phyloP scores from a whole-genome alignment of 371 early-diverging fungal genomes.

The Mucor lusitanicus region DNA sequence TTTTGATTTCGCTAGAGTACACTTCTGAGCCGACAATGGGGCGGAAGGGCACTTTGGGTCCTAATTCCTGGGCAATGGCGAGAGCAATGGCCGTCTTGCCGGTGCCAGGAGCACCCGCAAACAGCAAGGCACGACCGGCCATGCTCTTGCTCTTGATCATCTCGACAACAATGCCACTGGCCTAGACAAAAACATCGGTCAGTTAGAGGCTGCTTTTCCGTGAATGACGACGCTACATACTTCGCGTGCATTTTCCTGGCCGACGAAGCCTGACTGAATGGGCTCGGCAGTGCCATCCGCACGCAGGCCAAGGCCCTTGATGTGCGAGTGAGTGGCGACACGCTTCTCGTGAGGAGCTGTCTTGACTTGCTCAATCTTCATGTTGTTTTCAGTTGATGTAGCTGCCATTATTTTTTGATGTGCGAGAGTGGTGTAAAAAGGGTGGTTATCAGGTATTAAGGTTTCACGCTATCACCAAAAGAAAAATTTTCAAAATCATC shows the following conservation, averaged over 20 bases:
- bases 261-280: slow-evolving; percentile 92
- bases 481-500: slow-evolving; percentile 9
- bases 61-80: slow-evolving; percentile 95
- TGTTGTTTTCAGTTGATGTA: slow-evolving; percentile 30
- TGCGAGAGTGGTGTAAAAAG: not conserved
- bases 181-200: slow-evolving; percentile 51
- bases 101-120: slow-evolving; percentile 98
- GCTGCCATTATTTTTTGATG: slow-evolving; percentile 7
- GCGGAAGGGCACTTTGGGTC: slow-evolving; percentile 97
- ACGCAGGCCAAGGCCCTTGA: slow-evolving; percentile 82
- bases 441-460: not conserved
- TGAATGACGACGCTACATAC: slow-evolving; percentile 40
- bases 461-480: slow-evolving; percentile 10
- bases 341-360: slow-evolving; percentile 86
- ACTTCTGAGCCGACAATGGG: slow-evolving; percentile 99
- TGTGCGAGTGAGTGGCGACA: slow-evolving; percentile 96
- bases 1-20: slow-evolving; percentile 96
- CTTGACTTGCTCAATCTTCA: slow-evolving; percentile 87
- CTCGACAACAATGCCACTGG: slow-evolving; percentile 93
- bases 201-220: too few relatives aligned
- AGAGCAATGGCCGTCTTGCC: slow-evolving; percentile 95
- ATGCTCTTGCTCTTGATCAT: slow-evolving; percentile 94
- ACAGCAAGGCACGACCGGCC: slow-evolving; percentile 95
- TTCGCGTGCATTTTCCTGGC: slow-evolving; percentile 95
- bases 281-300: slow-evolving; percentile 90